phyloP scores from a whole-genome alignment of 305 asterid genomes.

The Fraxinus angustifolia region DNA sequence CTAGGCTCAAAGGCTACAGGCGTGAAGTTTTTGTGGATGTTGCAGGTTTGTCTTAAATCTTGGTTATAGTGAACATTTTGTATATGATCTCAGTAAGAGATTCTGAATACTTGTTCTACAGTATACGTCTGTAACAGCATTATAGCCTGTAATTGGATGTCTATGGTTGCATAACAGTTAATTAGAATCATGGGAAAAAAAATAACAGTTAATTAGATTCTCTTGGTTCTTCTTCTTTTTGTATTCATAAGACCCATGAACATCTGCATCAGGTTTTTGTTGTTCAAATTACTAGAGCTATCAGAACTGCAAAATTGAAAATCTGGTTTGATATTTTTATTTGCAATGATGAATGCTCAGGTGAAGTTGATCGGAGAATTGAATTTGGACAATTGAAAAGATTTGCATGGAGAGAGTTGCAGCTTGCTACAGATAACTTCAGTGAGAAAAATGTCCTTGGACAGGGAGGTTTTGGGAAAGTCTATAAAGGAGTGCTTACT shows the following conservation, averaged over 20 bases:
- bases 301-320: not conserved
- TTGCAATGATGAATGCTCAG: slow-evolving; percentile 31
- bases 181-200: not conserved
- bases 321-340: not conserved
- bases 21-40: slow-evolving; percentile 82
- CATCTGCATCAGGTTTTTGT: not conserved
- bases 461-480: slow-evolving; percentile 97
- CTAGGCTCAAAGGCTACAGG: slow-evolving; percentile 48
- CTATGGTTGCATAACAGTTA: not conserved
- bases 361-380: slow-evolving; percentile 83
- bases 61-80: not conserved
- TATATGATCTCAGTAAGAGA: not conserved
- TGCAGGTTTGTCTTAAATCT: slow-evolving; percentile 55
- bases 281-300: not conserved
- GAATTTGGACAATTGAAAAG: slow-evolving; percentile 93
- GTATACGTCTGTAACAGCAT: not conserved
- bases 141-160: not conserved
- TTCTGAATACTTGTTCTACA: not conserved
- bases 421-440: slow-evolving; percentile 81
- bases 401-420: slow-evolving; percentile 91
- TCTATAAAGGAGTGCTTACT: slow-evolving; percentile 73
- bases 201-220: slow-evolving; percentile 2
- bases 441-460: slow-evolving; percentile 85
- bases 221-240: not conserved
- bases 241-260: not conserved